phyloP scores from a whole-genome alignment of 495 filamentous ascomycete genomes.

The Geoglossum glabrum region DNA sequence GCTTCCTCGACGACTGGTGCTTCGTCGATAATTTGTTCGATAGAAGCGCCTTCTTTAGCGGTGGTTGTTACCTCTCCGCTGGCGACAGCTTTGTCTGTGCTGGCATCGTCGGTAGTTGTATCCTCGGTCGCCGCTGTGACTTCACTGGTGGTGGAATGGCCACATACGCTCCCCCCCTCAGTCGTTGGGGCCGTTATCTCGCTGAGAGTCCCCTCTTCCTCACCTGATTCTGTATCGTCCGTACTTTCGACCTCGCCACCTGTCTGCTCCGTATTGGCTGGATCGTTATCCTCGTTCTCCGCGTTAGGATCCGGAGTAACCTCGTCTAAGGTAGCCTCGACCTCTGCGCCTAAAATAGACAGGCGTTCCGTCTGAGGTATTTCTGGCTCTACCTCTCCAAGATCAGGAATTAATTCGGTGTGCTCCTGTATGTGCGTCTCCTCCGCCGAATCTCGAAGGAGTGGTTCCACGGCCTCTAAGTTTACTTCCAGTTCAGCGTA shows the following conservation, averaged over 20 bases:
- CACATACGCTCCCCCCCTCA: not conserved
- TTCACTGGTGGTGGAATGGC: conserved; percentile 1
- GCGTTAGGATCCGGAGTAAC: not conserved
- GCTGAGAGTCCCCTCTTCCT: not conserved
- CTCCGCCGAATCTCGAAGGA: not conserved
- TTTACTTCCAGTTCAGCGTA: not conserved
- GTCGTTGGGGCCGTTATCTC: not conserved
- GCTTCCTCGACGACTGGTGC: not conserved
- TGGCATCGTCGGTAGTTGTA: not conserved
- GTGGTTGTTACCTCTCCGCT: not conserved
- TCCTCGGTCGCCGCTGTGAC: conserved; percentile 1
- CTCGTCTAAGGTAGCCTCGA: not conserved
- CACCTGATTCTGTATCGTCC: not conserved
- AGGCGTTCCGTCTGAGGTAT: not conserved
- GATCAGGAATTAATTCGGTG: not conserved
- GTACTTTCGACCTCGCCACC: not conserved
- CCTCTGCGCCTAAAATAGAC: not conserved
- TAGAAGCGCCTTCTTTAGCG: not conserved
- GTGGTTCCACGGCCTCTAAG: not conserved
- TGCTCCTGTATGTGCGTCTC: not conserved
- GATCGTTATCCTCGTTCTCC: not conserved
- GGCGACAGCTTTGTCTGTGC: not conserved
- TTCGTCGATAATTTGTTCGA: too few species aligned
- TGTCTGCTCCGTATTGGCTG: not conserved
- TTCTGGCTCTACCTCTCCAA: not conserved